A percentile compares a stretch with the other conserved stretches of the same genome.
Evolutionary conservation across 257 asterid genomes (phyloP).

Genomic region (Nicotiana otophora): DNA sequence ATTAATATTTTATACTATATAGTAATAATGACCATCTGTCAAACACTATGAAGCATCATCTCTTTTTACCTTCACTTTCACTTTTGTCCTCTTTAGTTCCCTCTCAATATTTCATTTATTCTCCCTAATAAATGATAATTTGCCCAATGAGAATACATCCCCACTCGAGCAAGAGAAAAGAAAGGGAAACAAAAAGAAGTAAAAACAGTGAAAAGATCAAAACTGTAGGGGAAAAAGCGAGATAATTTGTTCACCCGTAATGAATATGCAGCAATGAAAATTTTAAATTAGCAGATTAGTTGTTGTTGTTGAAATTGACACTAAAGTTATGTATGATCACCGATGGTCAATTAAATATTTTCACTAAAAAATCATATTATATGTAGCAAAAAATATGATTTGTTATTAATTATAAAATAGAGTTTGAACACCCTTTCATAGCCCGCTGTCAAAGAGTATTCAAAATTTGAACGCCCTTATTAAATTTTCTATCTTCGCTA

Average conservation of each 20-base stretch:
- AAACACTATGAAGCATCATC: background rate
- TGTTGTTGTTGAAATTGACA: too few species aligned
- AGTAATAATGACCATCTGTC: background rate
- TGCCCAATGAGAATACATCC: background rate
- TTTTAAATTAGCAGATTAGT: too few species aligned
- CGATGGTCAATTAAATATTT: too few species aligned
- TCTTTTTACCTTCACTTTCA: conserved; percentile 1
- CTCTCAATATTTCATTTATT: background rate
- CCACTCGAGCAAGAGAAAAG: background rate
- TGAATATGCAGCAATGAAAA: too few species aligned
- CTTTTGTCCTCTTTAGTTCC: background rate
- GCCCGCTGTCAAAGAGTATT: rapidly evolving
- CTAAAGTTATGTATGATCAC: too few species aligned
- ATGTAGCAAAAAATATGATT: rapidly evolving
- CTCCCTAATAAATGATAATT: background rate
- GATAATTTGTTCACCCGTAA: too few species aligned
- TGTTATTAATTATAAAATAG: background rate
- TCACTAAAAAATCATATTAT: too few species aligned
- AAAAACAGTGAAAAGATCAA: background rate
- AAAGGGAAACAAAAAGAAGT: background rate
- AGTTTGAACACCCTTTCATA: too few species aligned
- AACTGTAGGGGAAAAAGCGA: background rate
- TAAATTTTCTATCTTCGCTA: too few species aligned
- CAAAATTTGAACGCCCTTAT: too few species aligned
- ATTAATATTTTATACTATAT: background rate